Conservation (phyloP, 2,329 filamentous ascomycete genomes). For the Lachnellula hyalina region DNA sequence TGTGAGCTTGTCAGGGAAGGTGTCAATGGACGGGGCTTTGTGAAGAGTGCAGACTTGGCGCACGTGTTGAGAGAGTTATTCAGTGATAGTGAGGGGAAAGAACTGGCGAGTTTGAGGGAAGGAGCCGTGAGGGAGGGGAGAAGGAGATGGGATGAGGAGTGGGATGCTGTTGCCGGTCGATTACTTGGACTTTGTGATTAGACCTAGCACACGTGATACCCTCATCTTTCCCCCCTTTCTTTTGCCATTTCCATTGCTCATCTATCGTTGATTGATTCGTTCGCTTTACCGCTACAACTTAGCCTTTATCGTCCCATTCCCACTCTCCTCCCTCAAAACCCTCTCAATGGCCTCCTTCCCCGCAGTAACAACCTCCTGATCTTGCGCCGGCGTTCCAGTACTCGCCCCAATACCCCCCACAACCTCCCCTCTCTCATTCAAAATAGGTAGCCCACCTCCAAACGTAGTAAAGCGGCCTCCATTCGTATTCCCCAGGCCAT, state of each 20-base stretch:
- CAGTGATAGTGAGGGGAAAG: slow-evolving; percentile 39
- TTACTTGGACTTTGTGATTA: slow-evolving; percentile 51
- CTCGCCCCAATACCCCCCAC: slow-evolving; percentile 50
- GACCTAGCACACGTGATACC: slow-evolving; percentile 1
- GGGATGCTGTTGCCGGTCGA: slow-evolving; percentile 75
- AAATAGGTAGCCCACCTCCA: slow-evolving; percentile 48
- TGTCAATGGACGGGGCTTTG: slow-evolving; percentile 81
- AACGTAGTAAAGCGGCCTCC: slow-evolving; percentile 49
- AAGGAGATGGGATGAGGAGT: slow-evolving; percentile 85
- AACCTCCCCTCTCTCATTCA: slow-evolving; percentile 39
- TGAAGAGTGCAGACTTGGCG: slow-evolving; percentile 60
- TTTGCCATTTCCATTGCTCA: neutral
- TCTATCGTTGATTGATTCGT: neutral
- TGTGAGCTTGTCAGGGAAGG: slow-evolving; percentile 84
- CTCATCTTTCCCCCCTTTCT: neutral
- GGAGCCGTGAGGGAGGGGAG: slow-evolving; percentile 72
- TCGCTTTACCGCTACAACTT: slow-evolving; percentile 32
- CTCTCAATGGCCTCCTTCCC: slow-evolving; percentile 44
- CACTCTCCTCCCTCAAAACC: slow-evolving; percentile 25
- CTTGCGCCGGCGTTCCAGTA: slow-evolving; percentile 49
- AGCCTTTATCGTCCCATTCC: slow-evolving; percentile 35
- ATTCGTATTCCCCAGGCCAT: slow-evolving; percentile 43
- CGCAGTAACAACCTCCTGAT: slow-evolving; percentile 46
- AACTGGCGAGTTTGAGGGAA: slow-evolving; percentile 56
- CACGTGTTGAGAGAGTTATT: slow-evolving; percentile 62